Base-by-base conservation (phyloP, 108 stramenopile species). In the Aurantiochytrium sp. region DNA sequence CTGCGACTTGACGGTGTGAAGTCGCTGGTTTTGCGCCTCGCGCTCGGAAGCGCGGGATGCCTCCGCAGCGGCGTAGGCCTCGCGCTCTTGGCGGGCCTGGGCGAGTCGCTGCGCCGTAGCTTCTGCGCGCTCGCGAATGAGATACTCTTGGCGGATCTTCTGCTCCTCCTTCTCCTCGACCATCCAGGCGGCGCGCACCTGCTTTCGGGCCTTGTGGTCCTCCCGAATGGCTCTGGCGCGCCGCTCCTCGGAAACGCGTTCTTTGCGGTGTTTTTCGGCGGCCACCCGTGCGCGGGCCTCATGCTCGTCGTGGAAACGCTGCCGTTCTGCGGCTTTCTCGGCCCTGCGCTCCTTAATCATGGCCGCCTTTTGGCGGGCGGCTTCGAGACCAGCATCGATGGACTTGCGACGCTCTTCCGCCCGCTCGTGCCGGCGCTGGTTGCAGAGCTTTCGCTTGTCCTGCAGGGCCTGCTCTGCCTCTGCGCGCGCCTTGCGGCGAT, bases 81-180 rank as follows among this genome's bases (percentile, higher is more conserved):
- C 45, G n/a, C 39, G 73, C 39, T 81, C 42, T 24, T 81, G 24
- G 12, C 73, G 39, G 12, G 73, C 73, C 8, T 1, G 3, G 10
- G 45, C 39, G 19, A 22, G n/a, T 39, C 73, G 21, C 2, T 81
- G 73, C 0, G 39, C 73, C 6, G 45, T 27, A 19, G 42, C 45
- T 30, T 81, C 42, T 0, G 73, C 73, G 6, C 30, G 21, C 73
- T 81, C 73, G 45, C 73, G 73, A 48, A 81, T 81, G 45, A 48
- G 39, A n/a, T 39, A 24, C 3, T 41, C 73, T 12, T 48, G 45
- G 27, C n/a, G 42, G 19, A 81, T 48, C 2, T 41, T 24, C 30
- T 81, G 73, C 73, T 81, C 73, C 45, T 81, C 42, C 73, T 81
- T 81, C 24, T 81, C 73, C 2, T 81, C 73, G 19, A 81, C 39